phyloP scores from a whole-genome alignment of 2,329 filamentous ascomycete genomes.

The Colletotrichum coccodes region DNA sequence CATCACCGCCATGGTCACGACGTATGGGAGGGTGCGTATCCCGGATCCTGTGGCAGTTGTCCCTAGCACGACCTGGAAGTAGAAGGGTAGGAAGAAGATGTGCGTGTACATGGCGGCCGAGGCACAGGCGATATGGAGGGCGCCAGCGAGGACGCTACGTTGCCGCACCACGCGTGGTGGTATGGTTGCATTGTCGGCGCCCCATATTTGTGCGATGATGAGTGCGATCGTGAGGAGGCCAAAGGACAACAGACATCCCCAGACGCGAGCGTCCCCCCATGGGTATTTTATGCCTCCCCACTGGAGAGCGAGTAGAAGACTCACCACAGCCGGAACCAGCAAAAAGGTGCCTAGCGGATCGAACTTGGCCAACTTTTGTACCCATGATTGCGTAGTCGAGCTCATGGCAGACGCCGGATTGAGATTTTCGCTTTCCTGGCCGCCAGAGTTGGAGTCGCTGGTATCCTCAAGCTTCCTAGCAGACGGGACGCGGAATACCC shows the following conservation, averaged over 20 bases:
- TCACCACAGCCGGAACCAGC: neutral
- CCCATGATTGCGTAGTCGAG: neutral
- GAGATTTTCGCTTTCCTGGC: neutral
- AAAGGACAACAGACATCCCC: neutral
- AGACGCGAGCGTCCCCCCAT: neutral
- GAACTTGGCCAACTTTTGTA: neutral
- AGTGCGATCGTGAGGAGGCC: neutral
- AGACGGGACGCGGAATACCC: conserved; percentile 45
- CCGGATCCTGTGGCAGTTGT: conserved; percentile 62
- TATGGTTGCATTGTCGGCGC: neutral
- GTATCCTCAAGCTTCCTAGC: conserved; percentile 25
- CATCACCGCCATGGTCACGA: neutral
- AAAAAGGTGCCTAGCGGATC: neutral
- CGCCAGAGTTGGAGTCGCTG: neutral
- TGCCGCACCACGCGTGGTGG: neutral
- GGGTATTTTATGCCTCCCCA: neutral
- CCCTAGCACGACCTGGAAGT: conserved; percentile 44
- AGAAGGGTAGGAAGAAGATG: conserved; percentile 36
- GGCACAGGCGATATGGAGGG: neutral
- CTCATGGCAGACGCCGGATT: neutral
- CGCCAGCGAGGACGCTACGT: neutral
- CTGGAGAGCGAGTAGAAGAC: neutral
- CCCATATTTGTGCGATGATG: neutral
- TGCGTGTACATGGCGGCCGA: conserved; percentile 34
- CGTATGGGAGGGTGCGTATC: conserved; percentile 47